A percentile compares a stretch with the other conserved stretches of the same genome.
These are phyloP conservation scores for Fraxinus anomala DNA, from an alignment of 257 asterid genomes.

Conservation along the genomic window DNA sequence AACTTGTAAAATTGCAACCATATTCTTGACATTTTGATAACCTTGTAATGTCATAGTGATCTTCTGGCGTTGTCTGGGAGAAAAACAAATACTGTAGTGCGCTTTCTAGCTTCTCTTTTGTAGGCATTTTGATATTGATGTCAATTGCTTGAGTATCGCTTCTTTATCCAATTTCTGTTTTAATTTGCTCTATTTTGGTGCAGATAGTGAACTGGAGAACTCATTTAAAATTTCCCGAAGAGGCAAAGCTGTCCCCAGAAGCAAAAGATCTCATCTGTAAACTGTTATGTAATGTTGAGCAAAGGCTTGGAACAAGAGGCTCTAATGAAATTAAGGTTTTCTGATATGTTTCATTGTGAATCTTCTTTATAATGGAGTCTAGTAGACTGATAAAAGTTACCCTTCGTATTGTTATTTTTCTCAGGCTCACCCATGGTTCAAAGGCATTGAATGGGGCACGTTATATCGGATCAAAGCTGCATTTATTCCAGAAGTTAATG, in stretches of 20 bases:
- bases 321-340: constrained; percentile 83
- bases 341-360: constrained; percentile 16
- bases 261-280: constrained; percentile 90
- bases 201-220: constrained; percentile 95
- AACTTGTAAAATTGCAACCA: not conserved
- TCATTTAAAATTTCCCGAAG: constrained; percentile 86
- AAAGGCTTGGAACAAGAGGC: constrained; percentile 96
- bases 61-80: not conserved
- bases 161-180: constrained; percentile 7
- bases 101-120: not conserved
- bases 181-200: constrained; percentile 21
- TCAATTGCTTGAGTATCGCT: not conserved
- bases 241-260: constrained; percentile 79
- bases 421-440: constrained; percentile 96
- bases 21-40: not conserved
- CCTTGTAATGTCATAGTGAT: not conserved
- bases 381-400: constrained; percentile 12
- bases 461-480: constrained; percentile 94
- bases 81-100: not conserved
- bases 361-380: constrained; percentile 9
- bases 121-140: constrained; percentile 1
- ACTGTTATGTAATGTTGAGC: constrained; percentile 89
- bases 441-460: constrained; percentile 76
- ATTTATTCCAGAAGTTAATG: constrained; percentile 91
- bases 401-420: constrained; percentile 25